Percentiles rank a stretch among this genome's conserved stretches.
Conservation (phyloP, 805 yeast genomes). For the Candida tammaniensis region DNA sequence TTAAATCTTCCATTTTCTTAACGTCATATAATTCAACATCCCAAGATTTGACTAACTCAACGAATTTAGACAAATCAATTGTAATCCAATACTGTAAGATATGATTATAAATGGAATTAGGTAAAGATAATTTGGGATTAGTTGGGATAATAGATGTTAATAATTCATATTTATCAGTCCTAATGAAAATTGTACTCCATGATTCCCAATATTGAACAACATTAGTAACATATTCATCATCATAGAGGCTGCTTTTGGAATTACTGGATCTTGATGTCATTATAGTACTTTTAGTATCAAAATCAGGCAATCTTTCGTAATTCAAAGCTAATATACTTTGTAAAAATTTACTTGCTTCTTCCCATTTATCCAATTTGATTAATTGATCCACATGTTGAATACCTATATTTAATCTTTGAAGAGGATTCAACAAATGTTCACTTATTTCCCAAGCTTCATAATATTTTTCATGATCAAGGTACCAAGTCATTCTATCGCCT, state of each 20-base stretch:
- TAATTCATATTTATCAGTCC: slow-evolving; percentile 41
- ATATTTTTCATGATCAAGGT: slow-evolving; percentile 48
- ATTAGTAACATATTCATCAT: slow-evolving; percentile 21
- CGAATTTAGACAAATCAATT: slow-evolving; percentile 28
- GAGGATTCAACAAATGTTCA: slow-evolving; percentile 48
- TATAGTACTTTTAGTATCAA: slow-evolving; percentile 31
- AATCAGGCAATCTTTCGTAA: slow-evolving; percentile 21
- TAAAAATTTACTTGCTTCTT: slow-evolving; percentile 51
- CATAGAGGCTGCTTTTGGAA: slow-evolving; percentile 12
- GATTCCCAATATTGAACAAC: slow-evolving; percentile 55
- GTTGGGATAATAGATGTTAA: slow-evolving; percentile 60
- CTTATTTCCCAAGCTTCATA: slow-evolving; percentile 80
- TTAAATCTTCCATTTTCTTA: slow-evolving; percentile 35
- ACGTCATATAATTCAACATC: slow-evolving; percentile 51
- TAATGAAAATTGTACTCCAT: slow-evolving; percentile 55
- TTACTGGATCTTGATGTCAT: slow-evolving; percentile 19
- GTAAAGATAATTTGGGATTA: slow-evolving; percentile 31
- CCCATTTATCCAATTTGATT: slow-evolving; percentile 50
- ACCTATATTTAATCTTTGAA: slow-evolving; percentile 60
- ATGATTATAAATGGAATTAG: slow-evolving; percentile 25
- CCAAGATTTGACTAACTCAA: slow-evolving; percentile 54
- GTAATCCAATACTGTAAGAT: slow-evolving; percentile 52
- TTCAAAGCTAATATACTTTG: slow-evolving; percentile 18
- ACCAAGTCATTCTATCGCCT: slow-evolving; percentile 75
- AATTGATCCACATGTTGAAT: slow-evolving; percentile 48